A percentile compares a stretch with the other conserved stretches of the same genome.
Conservation (phyloP, 2,329 filamentous ascomycete genomes). For the Claviceps africana region DNA sequence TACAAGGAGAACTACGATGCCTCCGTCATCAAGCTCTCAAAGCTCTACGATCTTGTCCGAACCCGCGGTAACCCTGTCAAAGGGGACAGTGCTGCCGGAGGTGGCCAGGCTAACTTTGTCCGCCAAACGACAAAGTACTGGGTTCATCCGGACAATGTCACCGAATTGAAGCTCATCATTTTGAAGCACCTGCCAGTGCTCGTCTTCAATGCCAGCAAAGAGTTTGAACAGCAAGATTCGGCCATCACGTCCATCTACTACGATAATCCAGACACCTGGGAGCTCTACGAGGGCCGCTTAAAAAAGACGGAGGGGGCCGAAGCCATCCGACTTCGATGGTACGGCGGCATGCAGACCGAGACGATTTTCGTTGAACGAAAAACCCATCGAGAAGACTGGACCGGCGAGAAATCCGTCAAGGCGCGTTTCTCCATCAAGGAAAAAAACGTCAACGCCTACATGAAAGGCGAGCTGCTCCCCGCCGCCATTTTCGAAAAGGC, state of each 20-base stretch:
- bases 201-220: constrained; percentile 94
- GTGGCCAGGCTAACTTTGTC: constrained; percentile 86
- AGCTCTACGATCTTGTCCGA: constrained; percentile 85
- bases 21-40: constrained; percentile 87
- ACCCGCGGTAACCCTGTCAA: constrained; percentile 85
- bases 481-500: constrained; percentile 92
- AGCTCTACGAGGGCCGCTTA: constrained; percentile 81
- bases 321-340: constrained; percentile 92
- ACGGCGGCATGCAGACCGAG: constrained; percentile 88
- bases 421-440: constrained; percentile 90
- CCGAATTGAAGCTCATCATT: constrained; percentile 93
- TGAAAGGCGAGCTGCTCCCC: constrained; percentile 72
- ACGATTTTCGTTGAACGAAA: constrained; percentile 96
- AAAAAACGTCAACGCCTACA: constrained; percentile 89
- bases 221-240: constrained; percentile 79
- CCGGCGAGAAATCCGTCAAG: constrained; percentile 96
- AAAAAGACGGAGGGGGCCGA: constrained; percentile 98
- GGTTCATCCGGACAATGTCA: constrained; percentile 97
- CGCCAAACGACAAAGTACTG: constrained; percentile 98
- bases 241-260: constrained; percentile 98
- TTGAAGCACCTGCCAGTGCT: constrained; percentile 93
- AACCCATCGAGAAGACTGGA: constrained; percentile 98
- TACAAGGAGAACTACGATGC: constrained; percentile 98
- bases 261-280: constrained; percentile 88
- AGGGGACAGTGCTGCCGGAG: constrained; percentile 83